phyloP scores from a whole-genome alignment of 306 rosid species.

The Herpetospermum pedunculosum region DNA sequence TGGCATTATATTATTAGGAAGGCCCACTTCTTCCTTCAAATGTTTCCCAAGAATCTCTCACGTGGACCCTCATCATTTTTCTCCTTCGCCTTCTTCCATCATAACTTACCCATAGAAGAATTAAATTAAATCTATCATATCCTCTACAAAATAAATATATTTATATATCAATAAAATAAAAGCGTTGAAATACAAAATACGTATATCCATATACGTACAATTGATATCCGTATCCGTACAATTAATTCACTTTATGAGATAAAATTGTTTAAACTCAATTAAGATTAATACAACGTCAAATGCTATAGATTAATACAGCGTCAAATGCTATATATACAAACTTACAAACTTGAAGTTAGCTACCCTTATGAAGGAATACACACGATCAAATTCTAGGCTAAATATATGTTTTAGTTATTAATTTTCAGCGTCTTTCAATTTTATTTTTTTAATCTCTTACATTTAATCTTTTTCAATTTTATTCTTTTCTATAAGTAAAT shows the following conservation, averaged over 20 bases:
- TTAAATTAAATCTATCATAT: not conserved
- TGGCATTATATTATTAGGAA: too few relatives aligned
- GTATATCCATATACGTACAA: not conserved
- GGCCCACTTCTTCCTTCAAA: not conserved
- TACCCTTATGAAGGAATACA: not conserved
- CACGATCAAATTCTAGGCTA: not conserved
- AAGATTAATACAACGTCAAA: not conserved
- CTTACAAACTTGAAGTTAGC: not conserved
- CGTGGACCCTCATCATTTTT: not conserved
- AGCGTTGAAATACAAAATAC: not conserved
- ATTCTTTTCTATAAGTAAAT: not conserved
- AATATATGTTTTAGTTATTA: too few relatives aligned
- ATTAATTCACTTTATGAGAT: not conserved
- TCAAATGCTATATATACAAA: not conserved
- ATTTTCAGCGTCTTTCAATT: not conserved
- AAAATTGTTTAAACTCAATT: not conserved
- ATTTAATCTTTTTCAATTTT: not conserved
- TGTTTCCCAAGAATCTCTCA: constrained; percentile 7
- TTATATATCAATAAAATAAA: not conserved
- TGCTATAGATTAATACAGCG: not conserved
- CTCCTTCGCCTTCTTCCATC: not conserved
- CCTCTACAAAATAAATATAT: not conserved
- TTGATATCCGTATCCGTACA: not conserved
- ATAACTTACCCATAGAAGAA: not conserved
- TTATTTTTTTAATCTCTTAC: not conserved